These are phyloP conservation scores for Xenoacremonium recifei DNA, from an alignment of 2,329 filamentous ascomycete species.

Conservation along the genomic window DNA sequence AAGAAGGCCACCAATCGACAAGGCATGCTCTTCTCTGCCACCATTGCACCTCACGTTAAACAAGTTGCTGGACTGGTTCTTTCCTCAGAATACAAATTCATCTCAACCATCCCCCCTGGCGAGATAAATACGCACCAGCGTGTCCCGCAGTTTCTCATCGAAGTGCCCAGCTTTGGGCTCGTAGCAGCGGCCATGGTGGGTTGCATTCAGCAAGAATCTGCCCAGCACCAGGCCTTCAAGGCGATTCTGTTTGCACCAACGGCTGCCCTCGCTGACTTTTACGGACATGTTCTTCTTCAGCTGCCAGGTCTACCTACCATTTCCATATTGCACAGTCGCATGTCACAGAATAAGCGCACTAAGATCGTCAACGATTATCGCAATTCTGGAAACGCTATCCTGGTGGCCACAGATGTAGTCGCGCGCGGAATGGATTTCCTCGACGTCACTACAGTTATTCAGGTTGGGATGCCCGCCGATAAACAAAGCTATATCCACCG, in stretches of 20 bases:
- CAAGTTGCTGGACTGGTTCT: constrained; percentile 70
- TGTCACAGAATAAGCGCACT: constrained; percentile 49
- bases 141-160: constrained; percentile 71
- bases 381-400: constrained; percentile 45
- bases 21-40: constrained; percentile 84
- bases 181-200: constrained; percentile 59
- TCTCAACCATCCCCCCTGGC: constrained; percentile 74
- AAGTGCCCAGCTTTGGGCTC: constrained; percentile 68
- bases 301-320: constrained; percentile 42
- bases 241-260: constrained; percentile 78
- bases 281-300: constrained; percentile 43
- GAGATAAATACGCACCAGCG: constrained; percentile 75
- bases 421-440: constrained; percentile 74
- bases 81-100: constrained; percentile 71
- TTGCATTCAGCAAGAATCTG: constrained; percentile 48
- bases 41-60: constrained; percentile 76
- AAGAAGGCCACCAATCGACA: constrained; percentile 58
- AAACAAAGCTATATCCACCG: constrained; percentile 67
- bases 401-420: constrained; percentile 70
- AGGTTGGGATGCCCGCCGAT: constrained; percentile 58
- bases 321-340: constrained; percentile 49
- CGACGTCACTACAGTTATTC: constrained; percentile 65
- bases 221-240: constrained; percentile 62
- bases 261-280: constrained; percentile 50
- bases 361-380: constrained; percentile 65